Base-by-base conservation (phyloP, 1,284 basidiomycete genomes). In the Leccinum subrobustum region DNA sequence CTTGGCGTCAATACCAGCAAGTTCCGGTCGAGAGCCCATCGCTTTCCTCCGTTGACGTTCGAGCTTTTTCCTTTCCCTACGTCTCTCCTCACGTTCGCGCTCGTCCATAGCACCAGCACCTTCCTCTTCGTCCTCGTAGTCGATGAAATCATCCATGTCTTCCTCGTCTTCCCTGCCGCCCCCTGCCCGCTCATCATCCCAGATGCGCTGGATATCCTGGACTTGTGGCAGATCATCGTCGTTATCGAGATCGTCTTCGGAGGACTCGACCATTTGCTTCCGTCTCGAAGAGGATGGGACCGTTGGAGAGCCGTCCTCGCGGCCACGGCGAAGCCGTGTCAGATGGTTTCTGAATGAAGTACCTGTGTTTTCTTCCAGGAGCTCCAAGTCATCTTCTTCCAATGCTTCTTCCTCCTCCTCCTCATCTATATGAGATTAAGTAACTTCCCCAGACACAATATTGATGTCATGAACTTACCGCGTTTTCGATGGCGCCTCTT, bases 321-420 rank as follows among this genome's bases (percentile, higher is more conserved):
- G 83, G 42, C 86, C 87, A 58, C 90, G 86, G 63, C 89, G 86
- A 51, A 92, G 81, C 64, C 91, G 85, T 65, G 87, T 90, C 50
- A 93, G 79, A 68, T 82, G 84, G 68, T 79, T 82, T 69, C 81
- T 83, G 76, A 86, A 87, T 3, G 84, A 81, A 20, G 84, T 83
- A 8, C 96, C 95, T 3, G 94, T 95, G 69, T 98, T 99, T 81
- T 99, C 97, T 70, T 93, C 93, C 23, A 99, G 75, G 8, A 99
- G 83, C 57, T 96, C 96, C 58, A 99, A 77, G 72, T 99, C 97
- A 70, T 99, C 97, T 58, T 98, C 96, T 66, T 97, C 95, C 51
- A 98, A 79, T n/a, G 81, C 92, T 61, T 89, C 87, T 29, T 89
- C 85, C 60, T 86, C 84, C 56, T 82, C 82, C 63, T 67, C 29